phyloP scores from a whole-genome alignment of 176 grass and related monocot species.

The Areca catechu region DNA sequence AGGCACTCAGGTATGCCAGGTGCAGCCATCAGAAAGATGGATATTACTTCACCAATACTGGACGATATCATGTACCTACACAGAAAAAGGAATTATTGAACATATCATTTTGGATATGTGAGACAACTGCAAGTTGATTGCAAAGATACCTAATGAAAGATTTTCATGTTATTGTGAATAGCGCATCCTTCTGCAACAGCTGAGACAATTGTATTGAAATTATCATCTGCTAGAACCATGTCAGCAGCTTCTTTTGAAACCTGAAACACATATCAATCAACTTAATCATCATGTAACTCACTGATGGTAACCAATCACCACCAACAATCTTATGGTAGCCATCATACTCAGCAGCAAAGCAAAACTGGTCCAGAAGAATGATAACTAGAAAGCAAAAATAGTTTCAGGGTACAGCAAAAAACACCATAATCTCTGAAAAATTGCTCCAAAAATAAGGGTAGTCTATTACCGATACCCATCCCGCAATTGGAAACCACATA shows the following conservation, averaged over 20 bases:
- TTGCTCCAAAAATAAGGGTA: no score
- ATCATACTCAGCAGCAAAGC: no score
- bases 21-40: conserved; percentile 89
- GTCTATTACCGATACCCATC: no score
- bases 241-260: conserved; percentile 96
- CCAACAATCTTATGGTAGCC: no score
- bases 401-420: no score
- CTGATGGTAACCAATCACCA: no score
- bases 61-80: conserved; percentile 99
- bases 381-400: no score
- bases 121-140: not conserved
- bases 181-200: conserved; percentile 90
- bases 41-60: conserved; percentile 85
- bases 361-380: no score
- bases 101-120: no score
- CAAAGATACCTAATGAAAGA: conserved; percentile 77
- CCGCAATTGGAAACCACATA: no score
- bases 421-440: no score
- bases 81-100: conserved; percentile 10
- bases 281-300: no score
- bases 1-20: conserved; percentile 86
- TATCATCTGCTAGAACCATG: conserved; percentile 98
- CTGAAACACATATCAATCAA: conserved; percentile 23
- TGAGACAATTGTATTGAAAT: conserved; percentile 94
- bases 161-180: conserved; percentile 97